Conservation (phyloP, 78 protist species). For the Dictyostelium intermedium region DNA sequence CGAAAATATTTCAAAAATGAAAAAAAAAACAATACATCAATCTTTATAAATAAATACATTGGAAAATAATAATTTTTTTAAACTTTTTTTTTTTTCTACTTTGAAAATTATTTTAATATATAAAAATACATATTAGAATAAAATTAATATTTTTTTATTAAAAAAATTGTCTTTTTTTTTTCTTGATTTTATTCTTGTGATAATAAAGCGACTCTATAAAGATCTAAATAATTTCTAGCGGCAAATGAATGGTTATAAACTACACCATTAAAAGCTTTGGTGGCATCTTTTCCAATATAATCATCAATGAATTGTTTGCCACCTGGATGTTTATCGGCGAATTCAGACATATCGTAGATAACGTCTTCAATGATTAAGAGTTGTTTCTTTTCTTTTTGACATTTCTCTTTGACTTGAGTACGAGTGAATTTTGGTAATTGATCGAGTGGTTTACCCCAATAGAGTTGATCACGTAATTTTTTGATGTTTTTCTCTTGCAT, state of each 20-base stretch:
- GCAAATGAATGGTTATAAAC: constrained; percentile 80
- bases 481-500: constrained; percentile 48
- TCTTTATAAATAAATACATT: no score
- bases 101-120: not conserved
- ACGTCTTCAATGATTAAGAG: constrained; percentile 36
- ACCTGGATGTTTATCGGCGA: constrained; percentile 68
- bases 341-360: constrained; percentile 56
- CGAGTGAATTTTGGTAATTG: not conserved
- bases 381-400: constrained; percentile 6
- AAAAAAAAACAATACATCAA: no score
- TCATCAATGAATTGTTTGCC: constrained; percentile 60
- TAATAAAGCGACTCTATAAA: constrained; percentile 37
- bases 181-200: not conserved
- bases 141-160: not conserved
- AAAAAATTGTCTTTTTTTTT: not conserved
- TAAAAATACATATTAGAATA: not conserved
- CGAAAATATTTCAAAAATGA: no score
- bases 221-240: constrained; percentile 75
- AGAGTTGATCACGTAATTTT: not conserved
- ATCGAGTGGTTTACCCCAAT: constrained; percentile 64
- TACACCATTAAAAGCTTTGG: constrained; percentile 71
- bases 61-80: no score
- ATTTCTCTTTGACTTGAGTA: constrained; percentile 3
- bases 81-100: not conserved
- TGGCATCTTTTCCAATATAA: constrained; percentile 73